Percentiles rank a stretch among this genome's conserved stretches.
phyloP scores from a whole-genome alignment of 2,329 filamentous ascomycete species.

The Fusarium penzigii region DNA sequence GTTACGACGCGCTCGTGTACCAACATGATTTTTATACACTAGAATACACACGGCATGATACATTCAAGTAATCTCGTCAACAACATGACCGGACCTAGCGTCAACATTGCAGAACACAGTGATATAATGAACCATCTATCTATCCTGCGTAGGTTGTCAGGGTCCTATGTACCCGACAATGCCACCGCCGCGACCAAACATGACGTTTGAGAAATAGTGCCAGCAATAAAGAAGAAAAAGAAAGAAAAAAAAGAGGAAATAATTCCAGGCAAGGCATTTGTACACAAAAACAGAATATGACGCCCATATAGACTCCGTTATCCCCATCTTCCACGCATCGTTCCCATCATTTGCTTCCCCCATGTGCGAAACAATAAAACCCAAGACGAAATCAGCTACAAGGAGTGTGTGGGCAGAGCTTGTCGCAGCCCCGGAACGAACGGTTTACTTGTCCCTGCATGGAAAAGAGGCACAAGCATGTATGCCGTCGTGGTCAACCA shows the following conservation, averaged over 20 bases:
- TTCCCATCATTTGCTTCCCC: conserved; percentile 25
- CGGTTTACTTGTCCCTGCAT: conserved; percentile 2
- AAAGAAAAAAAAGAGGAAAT: conserved; percentile 24
- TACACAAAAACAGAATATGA: conserved; percentile 18
- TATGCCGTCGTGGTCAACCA: background rate
- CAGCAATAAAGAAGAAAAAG: conserved; percentile 22
- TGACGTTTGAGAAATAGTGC: conserved; percentile 14
- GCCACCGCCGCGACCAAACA: conserved; percentile 35
- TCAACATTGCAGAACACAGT: conserved; percentile 4
- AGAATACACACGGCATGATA: conserved; percentile 14
- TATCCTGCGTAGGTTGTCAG: conserved; percentile 10
- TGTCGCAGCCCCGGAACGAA: background rate
- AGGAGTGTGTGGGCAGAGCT: conserved; percentile 14
- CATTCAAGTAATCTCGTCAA: background rate
- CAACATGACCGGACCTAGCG: background rate
- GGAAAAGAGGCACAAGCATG: too few relatives aligned
- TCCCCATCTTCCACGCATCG: conserved; percentile 28
- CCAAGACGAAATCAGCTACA: conserved; percentile 21
- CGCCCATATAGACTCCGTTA: conserved; percentile 32
- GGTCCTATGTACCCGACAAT: conserved; percentile 18
- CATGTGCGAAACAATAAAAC: conserved; percentile 21
- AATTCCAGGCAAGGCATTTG: conserved; percentile 23
- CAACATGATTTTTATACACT: conserved; percentile 14
- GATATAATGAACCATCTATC: conserved; percentile 18
- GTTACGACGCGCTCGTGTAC: conserved; percentile 13